A percentile compares a stretch with the other conserved stretches of the same genome.
phyloP scores from a whole-genome alignment of 1,284 basidiomycete species.

The Rhodotorula sp. region DNA sequence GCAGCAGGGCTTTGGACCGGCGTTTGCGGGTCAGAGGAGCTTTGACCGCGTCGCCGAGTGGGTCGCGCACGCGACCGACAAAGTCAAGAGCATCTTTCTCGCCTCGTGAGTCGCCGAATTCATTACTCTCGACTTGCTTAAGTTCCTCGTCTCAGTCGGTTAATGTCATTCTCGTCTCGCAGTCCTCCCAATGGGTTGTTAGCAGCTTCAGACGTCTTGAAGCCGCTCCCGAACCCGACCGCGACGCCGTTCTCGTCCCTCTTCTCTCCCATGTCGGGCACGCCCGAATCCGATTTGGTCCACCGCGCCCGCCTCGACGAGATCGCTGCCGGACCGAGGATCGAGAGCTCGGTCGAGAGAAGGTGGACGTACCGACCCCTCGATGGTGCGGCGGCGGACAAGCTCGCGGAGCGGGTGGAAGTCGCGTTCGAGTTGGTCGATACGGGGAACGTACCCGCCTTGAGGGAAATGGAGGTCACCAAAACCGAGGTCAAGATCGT shows the following conservation, averaged over 20 bases:
- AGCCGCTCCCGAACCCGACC: slow-evolving; percentile 4
- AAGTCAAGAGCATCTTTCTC: slow-evolving; percentile 18
- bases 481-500: background rate
- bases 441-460: background rate
- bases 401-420: slow-evolving; percentile 2
- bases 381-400: too few relatives aligned
- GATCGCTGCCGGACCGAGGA: background rate
- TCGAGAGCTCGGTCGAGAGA: slow-evolving; percentile 8
- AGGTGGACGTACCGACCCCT: slow-evolving; percentile 19
- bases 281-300: background rate
- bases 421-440: slow-evolving; percentile 4
- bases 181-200: slow-evolving; percentile 13
- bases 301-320: background rate
- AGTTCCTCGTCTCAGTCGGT: too few relatives aligned
- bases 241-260: slow-evolving; percentile 4
- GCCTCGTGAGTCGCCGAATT: slow-evolving; percentile 18
- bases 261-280: background rate
- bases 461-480: background rate
- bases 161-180: too few relatives aligned
- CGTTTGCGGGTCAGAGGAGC: slow-evolving; percentile 7
- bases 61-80: background rate
- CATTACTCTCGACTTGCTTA: too few relatives aligned
- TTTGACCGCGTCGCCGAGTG: slow-evolving; percentile 16
- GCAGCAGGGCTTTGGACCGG: slow-evolving; percentile 13
- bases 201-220: slow-evolving; percentile 15